Base-by-base conservation (phyloP, 2,329 filamentous ascomycete genomes). In the Rutstroemia sp. region DNA sequence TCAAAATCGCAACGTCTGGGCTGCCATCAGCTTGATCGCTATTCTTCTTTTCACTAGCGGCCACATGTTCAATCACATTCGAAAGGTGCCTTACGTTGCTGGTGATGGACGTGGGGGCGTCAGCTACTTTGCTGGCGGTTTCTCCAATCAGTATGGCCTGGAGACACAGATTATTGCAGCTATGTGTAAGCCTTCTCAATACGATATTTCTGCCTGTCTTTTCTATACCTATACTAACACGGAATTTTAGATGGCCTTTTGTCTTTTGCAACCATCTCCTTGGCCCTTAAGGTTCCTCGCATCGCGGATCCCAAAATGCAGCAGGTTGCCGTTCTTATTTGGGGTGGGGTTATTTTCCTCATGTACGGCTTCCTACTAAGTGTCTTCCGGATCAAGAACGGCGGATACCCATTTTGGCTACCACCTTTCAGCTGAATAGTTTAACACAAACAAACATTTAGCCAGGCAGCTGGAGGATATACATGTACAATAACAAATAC, bases 41-140 rank as follows among this genome's bases (percentile, higher is more conserved):
- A 92, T 99, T 61, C 81, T 99, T 44, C 78, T 96, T 57, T 99
- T 97, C 75, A 96, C 88, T 48, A 94, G 88, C 65, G 95, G 94
- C 40, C 92, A 97, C 74, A 99, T 99, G 95, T 99, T 95, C 80
- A 99, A 97, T 73, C 92, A 96, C 69, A 99, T 99, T 69, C 84
- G 95, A 65, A 92, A 94, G 71, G 89, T 95, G 2, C 94, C 94
- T 2, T 99, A 99, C 66, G 90, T 97, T 34, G 79, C 84, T 44
- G 88, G 87, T 44, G 85, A 97, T 69, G 89, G 90, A 23, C 84
- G 81, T 54, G 94, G 94, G 17, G 91, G 91, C 5, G 82, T 99
- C 60, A 88, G 75, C 68, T 97, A 97, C 72, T 94, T 99, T 72
- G 89, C 92, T 4, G 80, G 80, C 40, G 92, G 94, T 1, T 99